A percentile compares a stretch with the other conserved stretches of the same genome.
Conservation (phyloP, 768 basidiomycete species). For the Tricholomella constricta region DNA sequence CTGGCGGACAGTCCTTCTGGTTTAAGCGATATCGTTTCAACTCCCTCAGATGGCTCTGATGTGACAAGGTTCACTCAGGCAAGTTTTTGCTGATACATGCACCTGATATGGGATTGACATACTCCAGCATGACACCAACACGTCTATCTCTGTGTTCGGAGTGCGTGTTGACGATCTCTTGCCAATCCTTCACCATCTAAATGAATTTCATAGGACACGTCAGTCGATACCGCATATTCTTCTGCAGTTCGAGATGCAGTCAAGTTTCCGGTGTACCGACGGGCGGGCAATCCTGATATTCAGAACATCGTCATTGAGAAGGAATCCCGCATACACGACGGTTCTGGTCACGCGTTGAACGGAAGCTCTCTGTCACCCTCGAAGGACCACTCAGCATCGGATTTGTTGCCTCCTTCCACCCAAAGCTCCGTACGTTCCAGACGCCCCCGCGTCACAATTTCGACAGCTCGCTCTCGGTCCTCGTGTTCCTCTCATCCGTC, state of each 20-base stretch:
- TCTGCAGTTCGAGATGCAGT: not conserved
- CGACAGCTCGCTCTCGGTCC: conserved; percentile 5
- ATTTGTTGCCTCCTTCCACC: not conserved
- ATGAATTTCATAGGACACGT: conserved; percentile 5
- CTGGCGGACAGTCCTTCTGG: not conserved
- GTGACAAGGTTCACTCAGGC: conserved; percentile 22
- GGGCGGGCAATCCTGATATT: not conserved
- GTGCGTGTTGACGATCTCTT: not conserved
- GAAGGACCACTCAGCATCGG: not conserved
- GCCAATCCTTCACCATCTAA: not conserved
- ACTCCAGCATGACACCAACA: conserved; percentile 3
- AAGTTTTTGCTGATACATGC: not conserved
- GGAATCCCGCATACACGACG: conserved; percentile 10
- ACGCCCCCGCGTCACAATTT: not conserved
- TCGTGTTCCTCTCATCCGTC: conserved; percentile 9
- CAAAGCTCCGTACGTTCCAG: not conserved
- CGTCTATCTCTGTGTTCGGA: not conserved
- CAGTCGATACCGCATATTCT: not conserved
- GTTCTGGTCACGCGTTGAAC: not conserved
- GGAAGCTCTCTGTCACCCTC: not conserved
- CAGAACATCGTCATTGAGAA: not conserved
- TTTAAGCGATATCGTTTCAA: conserved; percentile 7
- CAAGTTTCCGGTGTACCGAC: not conserved
- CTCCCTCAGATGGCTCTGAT: conserved; percentile 20
- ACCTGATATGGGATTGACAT: not conserved